A percentile compares a stretch with the other conserved stretches of the same genome.
phyloP scores from a whole-genome alignment of 805 yeast species.

The Wickerhamomyces kurtzmanii region DNA sequence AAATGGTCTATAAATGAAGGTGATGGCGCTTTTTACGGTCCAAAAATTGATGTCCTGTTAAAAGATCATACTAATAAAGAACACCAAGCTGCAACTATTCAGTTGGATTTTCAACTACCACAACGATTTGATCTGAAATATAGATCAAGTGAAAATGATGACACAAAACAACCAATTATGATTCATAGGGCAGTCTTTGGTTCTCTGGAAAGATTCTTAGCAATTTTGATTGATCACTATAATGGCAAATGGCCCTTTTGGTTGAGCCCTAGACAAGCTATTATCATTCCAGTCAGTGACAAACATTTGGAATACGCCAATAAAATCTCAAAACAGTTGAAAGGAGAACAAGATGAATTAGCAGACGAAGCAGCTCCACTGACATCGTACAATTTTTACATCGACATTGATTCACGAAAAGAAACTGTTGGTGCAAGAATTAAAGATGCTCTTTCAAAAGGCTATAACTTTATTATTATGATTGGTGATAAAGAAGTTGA shows the following conservation, averaged over 20 bases:
- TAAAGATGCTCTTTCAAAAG: slow-evolving; percentile 65
- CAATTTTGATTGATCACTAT: slow-evolving; percentile 81
- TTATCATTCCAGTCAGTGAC: slow-evolving; percentile 70
- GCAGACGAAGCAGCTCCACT: slow-evolving; percentile 42
- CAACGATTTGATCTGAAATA: slow-evolving; percentile 69
- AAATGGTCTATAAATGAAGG: slow-evolving; percentile 72
- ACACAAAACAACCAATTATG: slow-evolving; percentile 73
- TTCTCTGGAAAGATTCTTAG: slow-evolving; percentile 86
- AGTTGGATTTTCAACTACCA: slow-evolving; percentile 91
- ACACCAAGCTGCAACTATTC: slow-evolving; percentile 94
- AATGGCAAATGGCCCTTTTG: slow-evolving; percentile 97
- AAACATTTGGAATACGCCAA: slow-evolving; percentile 47
- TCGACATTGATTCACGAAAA: slow-evolving; percentile 65
- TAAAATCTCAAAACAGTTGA: slow-evolving; percentile 32
- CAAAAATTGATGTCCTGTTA: slow-evolving; percentile 82
- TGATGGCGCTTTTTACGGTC: slow-evolving; percentile 97
- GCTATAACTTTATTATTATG: slow-evolving; percentile 73
- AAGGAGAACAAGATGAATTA: slow-evolving; percentile 31
- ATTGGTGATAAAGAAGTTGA: slow-evolving; percentile 81
- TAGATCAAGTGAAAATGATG: slow-evolving; percentile 34
- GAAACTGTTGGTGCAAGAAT: slow-evolving; percentile 78
- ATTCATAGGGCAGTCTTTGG: slow-evolving; percentile 95
- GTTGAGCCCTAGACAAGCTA: slow-evolving; percentile 88
- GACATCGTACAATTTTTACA: slow-evolving; percentile 51
- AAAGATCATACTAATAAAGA: slow-evolving; percentile 71